These are phyloP conservation scores for Talinum fruticosum DNA, from an alignment of 148 eudicot species.

Conservation along the genomic window DNA sequence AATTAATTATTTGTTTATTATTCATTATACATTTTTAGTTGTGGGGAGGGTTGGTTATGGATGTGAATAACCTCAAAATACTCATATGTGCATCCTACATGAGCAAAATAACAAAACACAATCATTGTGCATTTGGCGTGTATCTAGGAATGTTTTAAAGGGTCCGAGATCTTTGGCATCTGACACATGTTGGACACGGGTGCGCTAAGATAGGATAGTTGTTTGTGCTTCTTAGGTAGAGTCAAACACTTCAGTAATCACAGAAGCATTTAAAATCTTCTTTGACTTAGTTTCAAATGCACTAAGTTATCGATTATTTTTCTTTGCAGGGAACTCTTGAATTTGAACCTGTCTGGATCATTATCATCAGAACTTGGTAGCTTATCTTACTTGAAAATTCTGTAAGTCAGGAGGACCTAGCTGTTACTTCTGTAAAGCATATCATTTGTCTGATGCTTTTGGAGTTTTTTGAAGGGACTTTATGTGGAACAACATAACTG, in stretches of 20 bases:
- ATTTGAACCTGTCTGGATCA: slow-evolving; percentile 36
- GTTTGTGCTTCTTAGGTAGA: no score
- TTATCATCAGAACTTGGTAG: slow-evolving; percentile 37
- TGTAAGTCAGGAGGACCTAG: slow-evolving; percentile 27
- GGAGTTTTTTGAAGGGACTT: slow-evolving; percentile 37
- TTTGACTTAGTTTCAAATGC: background rate
- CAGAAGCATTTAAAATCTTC: background rate
- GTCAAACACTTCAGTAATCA: background rate
- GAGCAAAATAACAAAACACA: no score
- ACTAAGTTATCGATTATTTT: slow-evolving; percentile 3
- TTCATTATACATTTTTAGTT: no score
- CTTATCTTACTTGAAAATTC: slow-evolving; percentile 30
- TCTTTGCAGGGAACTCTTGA: slow-evolving; percentile 36
- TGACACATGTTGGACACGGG: no score
- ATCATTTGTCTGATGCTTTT: background rate
- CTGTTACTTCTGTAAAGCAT: background rate
- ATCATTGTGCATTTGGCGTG: no score
- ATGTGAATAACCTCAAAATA: no score
- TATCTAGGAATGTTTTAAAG: no score
- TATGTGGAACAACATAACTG: slow-evolving; percentile 48
- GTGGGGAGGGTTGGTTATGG: no score
- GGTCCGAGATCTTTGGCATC: no score
- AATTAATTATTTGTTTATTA: no score
- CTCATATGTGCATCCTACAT: no score
- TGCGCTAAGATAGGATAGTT: no score